These are phyloP conservation scores for Leccinum subgranulosum DNA, from an alignment of 768 basidiomycete species.

Conservation along the genomic window DNA sequence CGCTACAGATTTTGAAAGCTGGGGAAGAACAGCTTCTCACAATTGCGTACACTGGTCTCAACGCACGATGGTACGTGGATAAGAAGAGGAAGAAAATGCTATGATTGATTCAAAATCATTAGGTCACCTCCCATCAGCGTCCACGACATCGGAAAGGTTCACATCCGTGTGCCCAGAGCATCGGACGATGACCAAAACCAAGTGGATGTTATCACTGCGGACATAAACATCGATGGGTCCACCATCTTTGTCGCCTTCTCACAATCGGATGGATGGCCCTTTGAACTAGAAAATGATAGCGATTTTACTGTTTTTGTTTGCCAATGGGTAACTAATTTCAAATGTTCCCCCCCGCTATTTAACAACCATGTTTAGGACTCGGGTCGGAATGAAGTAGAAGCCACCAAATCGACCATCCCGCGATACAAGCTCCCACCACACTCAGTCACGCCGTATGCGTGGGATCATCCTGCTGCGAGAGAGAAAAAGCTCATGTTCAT, in stretches of 20 bases:
- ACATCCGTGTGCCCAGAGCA: conserved; percentile 63
- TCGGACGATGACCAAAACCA: conserved; percentile 27
- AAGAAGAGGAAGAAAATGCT: background rate
- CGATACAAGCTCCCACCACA: conserved; percentile 60
- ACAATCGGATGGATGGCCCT: conserved; percentile 75
- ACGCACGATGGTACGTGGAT: conserved; percentile 68
- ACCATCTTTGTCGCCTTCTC: conserved; percentile 84
- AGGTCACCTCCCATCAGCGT: conserved; percentile 95
- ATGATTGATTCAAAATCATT: conserved; percentile 1
- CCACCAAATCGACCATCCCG: conserved; percentile 36
- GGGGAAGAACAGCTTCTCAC: conserved; percentile 76
- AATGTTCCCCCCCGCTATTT: background rate
- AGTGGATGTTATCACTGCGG: conserved; percentile 63
- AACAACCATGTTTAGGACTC: conserved; percentile 41
- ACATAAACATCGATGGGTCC: conserved; percentile 80
- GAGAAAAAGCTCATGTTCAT: conserved; percentile 75
- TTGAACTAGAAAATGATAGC: conserved; percentile 86
- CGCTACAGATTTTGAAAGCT: conserved; percentile 64
- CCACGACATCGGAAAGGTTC: conserved; percentile 82
- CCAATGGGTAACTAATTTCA: conserved; percentile 58
- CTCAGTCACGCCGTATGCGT: conserved; percentile 69
- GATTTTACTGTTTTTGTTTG: conserved; percentile 63
- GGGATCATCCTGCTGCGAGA: conserved; percentile 86
- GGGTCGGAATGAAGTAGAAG: conserved; percentile 36
- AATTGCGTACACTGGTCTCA: conserved; percentile 81